A percentile compares a stretch with the other conserved stretches of the same genome.
Evolutionary conservation across 2,329 filamentous ascomycete genomes (phyloP).

Genomic region (Colletotrichum siamense): DNA sequence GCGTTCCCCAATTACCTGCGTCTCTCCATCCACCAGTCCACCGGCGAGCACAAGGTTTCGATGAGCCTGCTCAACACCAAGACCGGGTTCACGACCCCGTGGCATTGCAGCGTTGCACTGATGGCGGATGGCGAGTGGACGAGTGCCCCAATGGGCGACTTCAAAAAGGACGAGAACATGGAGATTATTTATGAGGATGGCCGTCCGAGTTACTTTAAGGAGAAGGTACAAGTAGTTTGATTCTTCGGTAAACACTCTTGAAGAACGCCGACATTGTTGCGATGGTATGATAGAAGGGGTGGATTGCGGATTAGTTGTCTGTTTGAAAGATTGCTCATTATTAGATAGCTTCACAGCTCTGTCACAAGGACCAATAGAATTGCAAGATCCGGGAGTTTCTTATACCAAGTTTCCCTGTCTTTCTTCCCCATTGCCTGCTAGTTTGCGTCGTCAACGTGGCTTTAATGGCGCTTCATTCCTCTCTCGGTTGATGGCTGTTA

Average conservation of each 20-base stretch:
- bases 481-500: fast-evolving
- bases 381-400: neutral
- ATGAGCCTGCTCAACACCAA: neutral
- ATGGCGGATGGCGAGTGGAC: neutral
- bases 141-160: neutral
- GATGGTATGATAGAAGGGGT: neutral
- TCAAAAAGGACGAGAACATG: neutral
- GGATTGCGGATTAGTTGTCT: neutral
- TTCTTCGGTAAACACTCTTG: neutral
- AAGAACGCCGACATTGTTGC: neutral
- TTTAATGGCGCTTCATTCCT: neutral
- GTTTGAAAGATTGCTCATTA: neutral
- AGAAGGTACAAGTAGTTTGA: neutral
- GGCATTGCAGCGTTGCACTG: neutral
- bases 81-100: neutral
- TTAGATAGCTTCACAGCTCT: neutral
- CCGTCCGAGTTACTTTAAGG: neutral
- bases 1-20: neutral
- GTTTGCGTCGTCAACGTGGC: neutral
- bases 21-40: neutral
- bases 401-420: neutral
- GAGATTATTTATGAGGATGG: neutral
- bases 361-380: neutral
- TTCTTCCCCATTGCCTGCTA: neutral
- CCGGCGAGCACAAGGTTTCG: neutral